phyloP scores from a whole-genome alignment of 306 rosid species.

The Prinsepia uniflora region DNA sequence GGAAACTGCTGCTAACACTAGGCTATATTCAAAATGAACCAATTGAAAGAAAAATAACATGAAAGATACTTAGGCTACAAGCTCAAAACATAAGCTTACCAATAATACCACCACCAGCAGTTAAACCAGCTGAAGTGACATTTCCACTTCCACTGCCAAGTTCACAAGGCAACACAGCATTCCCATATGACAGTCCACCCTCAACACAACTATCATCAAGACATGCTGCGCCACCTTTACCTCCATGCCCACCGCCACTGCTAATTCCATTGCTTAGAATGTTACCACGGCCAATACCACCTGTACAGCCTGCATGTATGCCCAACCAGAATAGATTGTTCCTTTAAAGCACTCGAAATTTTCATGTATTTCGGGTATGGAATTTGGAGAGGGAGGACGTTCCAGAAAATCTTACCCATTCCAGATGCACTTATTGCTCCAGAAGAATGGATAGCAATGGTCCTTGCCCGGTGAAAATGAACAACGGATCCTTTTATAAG shows the following conservation, averaged over 20 bases:
- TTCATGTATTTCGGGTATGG: neutral
- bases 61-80: slow-evolving; percentile 19
- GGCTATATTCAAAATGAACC: neutral
- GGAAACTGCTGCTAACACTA: neutral
- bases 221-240: slow-evolving; percentile 83
- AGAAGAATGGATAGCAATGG: slow-evolving; percentile 63
- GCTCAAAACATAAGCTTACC: slow-evolving; percentile 51
- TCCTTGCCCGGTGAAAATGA: slow-evolving; percentile 96
- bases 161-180: slow-evolving; percentile 77
- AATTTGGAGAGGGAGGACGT: neutral
- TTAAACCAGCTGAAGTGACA: slow-evolving; percentile 45
- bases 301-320: slow-evolving; percentile 64
- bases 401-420: slow-evolving; percentile 62
- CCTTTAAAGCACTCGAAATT: neutral
- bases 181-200: slow-evolving; percentile 89
- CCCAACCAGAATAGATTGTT: slow-evolving; percentile 2
- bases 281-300: slow-evolving; percentile 80
- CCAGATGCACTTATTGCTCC: slow-evolving; percentile 85
- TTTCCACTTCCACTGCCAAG: slow-evolving; percentile 99
- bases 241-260: slow-evolving; percentile 99
- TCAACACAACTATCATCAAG: slow-evolving; percentile 38
- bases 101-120: slow-evolving; percentile 93
- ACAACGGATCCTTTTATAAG: slow-evolving; percentile 91
- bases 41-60: neutral
- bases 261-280: slow-evolving; percentile 54